A percentile compares a stretch with the other conserved stretches of the same genome.
These are phyloP conservation scores for Colletotrichum zoysiae DNA, from an alignment of 2,329 filamentous ascomycete species.

Conservation along the genomic window DNA sequence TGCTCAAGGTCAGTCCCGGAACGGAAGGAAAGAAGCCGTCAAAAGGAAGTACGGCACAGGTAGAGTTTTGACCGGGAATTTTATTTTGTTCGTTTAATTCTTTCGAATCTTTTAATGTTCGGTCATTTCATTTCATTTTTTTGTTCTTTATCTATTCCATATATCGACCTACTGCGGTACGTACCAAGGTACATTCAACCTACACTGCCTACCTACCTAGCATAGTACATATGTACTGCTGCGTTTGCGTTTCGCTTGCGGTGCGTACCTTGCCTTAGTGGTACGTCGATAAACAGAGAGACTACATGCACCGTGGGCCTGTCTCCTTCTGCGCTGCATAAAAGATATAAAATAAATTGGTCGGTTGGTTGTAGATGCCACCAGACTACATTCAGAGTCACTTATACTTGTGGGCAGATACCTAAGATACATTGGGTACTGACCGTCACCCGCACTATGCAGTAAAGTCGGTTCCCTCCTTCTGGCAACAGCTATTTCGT, in stretches of 20 bases:
- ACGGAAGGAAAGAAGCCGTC: neutral
- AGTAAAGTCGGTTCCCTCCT: neutral
- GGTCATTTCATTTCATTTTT: too few relatives aligned
- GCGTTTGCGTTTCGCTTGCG: neutral
- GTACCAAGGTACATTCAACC: neutral
- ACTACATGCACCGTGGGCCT: neutral
- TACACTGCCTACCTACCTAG: too few relatives aligned
- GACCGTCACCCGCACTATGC: too few relatives aligned
- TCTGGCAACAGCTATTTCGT: neutral
- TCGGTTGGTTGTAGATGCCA: constrained; percentile 24
- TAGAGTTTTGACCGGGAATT: neutral
- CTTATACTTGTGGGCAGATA: neutral
- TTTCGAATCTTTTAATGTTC: neutral
- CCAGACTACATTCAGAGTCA: constrained; percentile 10
- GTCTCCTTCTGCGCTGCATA: constrained; percentile 24
- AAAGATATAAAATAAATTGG: constrained; percentile 1
- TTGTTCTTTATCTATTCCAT: too few relatives aligned
- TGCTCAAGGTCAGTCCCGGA: neutral
- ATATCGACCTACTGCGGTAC: too few relatives aligned
- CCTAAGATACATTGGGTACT: too few relatives aligned
- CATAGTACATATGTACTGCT: too few relatives aligned
- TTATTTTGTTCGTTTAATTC: too few relatives aligned
- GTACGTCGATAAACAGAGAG: too few relatives aligned
- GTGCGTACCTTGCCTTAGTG: constrained; percentile 4
- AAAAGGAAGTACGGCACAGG: neutral